Percentiles rank a stretch among this genome's conserved stretches.
phyloP scores from a whole-genome alignment of 164 flowering plant species.

The Umbilicus rupestris region DNA sequence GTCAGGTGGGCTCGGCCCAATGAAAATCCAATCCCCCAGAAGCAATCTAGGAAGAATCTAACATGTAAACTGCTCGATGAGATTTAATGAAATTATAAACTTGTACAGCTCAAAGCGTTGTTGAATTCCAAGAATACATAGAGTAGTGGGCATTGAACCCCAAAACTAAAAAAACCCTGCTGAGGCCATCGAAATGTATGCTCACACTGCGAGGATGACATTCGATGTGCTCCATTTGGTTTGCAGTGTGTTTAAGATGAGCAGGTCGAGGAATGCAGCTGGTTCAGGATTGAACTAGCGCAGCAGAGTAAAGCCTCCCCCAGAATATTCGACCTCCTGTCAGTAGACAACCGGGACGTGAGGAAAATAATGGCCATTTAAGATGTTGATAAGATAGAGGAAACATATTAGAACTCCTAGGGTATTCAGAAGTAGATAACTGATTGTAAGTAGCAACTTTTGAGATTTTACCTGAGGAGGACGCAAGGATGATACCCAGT shows the following conservation, averaged over 20 bases:
- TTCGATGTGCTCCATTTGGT: not conserved
- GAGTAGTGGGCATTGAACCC: no score
- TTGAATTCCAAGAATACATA: no score
- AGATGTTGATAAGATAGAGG: no score
- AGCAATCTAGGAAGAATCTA: no score
- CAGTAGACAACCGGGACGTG: not conserved
- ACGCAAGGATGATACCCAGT: conserved; percentile 92
- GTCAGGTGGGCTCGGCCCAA: no score
- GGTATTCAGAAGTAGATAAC: not conserved
- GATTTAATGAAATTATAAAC: no score
- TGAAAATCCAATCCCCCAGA: no score
- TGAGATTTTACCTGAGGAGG: conserved; percentile 65
- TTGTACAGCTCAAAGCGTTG: no score
- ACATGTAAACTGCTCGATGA: no score
- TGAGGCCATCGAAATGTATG: no score
- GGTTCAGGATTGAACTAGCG: not conserved
- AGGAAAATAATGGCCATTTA: not conserved
- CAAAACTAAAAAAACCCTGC: no score
- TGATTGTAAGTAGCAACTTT: not conserved
- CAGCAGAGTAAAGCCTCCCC: conserved; percentile 33
- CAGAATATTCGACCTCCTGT: conserved; percentile 65
- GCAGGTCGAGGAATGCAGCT: not conserved
- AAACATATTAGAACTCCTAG: not conserved
- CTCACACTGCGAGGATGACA: not conserved
- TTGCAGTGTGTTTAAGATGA: not conserved